These are phyloP conservation scores for Oleoguttula mirabilis DNA, from an alignment of 495 filamentous ascomycete species.

Conservation along the genomic window DNA sequence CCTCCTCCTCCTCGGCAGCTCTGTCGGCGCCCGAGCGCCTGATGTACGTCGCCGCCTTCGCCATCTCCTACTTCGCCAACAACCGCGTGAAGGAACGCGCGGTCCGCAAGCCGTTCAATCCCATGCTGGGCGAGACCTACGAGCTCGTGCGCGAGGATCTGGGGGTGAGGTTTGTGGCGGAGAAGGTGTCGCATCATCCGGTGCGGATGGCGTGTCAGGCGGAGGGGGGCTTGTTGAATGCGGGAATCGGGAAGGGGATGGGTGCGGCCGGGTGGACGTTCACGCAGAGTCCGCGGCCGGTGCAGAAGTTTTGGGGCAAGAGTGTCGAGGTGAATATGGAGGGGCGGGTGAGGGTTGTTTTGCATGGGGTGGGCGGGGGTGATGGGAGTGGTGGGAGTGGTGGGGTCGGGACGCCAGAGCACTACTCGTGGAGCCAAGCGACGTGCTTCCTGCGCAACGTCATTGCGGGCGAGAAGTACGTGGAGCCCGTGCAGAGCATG, in stretches of 20 bases:
- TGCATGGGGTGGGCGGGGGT: conserved; percentile 55
- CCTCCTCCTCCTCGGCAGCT: no score
- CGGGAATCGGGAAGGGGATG: no score
- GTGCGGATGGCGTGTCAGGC: conserved; percentile 89
- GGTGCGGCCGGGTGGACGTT: conserved; percentile 55
- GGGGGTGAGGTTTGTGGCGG: conserved; percentile 78
- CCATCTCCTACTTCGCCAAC: conserved; percentile 68
- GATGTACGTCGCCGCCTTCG: conserved; percentile 79
- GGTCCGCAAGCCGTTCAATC: conserved; percentile 96
- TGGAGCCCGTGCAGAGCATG: conserved; percentile 87
- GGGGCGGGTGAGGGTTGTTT: conserved; percentile 61
- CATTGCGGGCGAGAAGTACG: conserved; percentile 95
- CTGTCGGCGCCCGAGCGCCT: conserved; percentile 54
- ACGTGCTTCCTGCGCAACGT: conserved; percentile 91
- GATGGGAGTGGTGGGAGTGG: no score
- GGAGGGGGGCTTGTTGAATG: conserved; percentile 45
- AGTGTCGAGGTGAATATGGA: conserved; percentile 85
- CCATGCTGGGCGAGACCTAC: conserved; percentile 90
- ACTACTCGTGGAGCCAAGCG: conserved; percentile 71
- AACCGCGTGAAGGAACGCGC: conserved; percentile 75
- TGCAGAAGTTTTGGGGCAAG: conserved; percentile 98
- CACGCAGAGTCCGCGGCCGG: conserved; percentile 71
- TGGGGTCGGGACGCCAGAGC: no score
- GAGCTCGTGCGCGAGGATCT: conserved; percentile 83
- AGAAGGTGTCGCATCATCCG: conserved; percentile 87